Base-by-base conservation (phyloP, 2,329 filamentous ascomycete species). In the Penicillium sp. region DNA sequence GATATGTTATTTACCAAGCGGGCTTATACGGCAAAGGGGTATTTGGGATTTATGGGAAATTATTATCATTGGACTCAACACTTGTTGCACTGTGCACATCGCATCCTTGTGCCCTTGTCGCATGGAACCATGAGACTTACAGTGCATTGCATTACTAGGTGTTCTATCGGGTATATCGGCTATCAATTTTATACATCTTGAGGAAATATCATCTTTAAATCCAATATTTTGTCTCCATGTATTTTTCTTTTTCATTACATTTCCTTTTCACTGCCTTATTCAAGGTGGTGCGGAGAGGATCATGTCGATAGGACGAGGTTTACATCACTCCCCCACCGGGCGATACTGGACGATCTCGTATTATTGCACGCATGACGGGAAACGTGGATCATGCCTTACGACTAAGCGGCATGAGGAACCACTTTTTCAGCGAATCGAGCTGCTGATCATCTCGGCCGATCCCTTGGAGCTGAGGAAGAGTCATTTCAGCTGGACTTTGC, bases 301-400 rank as follows among this genome's bases (percentile, higher is more conserved):
- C 10, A 24, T 35, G 21, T 50, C 19, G 19, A 50, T 46, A 46
- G 14, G 35, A 39, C n/a, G 35, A n/a, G 24, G 27, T 50, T 33
- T 31, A 35, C 21, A 50, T 53, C 54, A 50, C 33, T 44, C 24
- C 22, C 27, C 52, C 56, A 47, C 54, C 33, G 24, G 35, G 9
- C n/a, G 37, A 46, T 14, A 51, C 21, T 45, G 22, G 55, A 29
- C 50, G 55, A 59, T 62, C 58, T 53, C 52, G 53, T 59, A 55
- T 55, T 59, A 58, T 60, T 63, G 54, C 58, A 51, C 56, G 55
- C 57, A 60, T 60, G 56, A 56, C 46, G 61, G 57, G 43, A 57
- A 64, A 63, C 62, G 58, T 66, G 61, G 63, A 59, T 61, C 55
- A 39, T 55, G 39, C 48, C 48, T 61, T 60, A 48, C 33, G 48